Evolutionary conservation across 2,329 filamentous ascomycete species (phyloP).

Genomic region (Hysterium pulicare): DNA sequence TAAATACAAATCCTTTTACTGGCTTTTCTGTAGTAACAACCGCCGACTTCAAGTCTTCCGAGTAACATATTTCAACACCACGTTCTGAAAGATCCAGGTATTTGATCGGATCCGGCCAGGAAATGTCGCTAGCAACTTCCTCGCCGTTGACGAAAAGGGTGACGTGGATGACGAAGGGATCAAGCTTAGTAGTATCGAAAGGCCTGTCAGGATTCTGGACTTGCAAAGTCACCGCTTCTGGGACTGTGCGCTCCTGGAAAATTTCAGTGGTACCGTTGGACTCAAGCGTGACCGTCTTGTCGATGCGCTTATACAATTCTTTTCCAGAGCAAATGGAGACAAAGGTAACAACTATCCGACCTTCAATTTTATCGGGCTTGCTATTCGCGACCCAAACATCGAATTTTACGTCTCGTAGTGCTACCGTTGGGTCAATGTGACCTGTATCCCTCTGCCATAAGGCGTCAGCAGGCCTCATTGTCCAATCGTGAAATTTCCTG

Average conservation of each 20-base stretch:
- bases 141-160: constrained; percentile 9
- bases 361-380: constrained; percentile 5
- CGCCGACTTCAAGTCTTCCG: constrained; percentile 6
- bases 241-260: constrained; percentile 6
- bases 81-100: constrained; percentile 16
- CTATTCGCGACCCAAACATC: constrained; percentile 18
- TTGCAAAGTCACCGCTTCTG: not conserved
- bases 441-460: constrained; percentile 27
- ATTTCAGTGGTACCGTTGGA: constrained; percentile 19
- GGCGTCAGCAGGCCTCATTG: constrained; percentile 22
- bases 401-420: constrained; percentile 18
- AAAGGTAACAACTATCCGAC: constrained; percentile 10
- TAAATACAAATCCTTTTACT: constrained; percentile 20
- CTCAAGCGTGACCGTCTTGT: constrained; percentile 8
- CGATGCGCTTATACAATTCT: constrained; percentile 5
- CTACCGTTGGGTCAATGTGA: constrained; percentile 21
- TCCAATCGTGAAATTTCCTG: constrained; percentile 16
- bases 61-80: constrained; percentile 9
- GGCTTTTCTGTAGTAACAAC: constrained; percentile 12
- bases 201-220: constrained; percentile 8
- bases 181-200: constrained; percentile 9
- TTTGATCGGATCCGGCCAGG: constrained; percentile 23
- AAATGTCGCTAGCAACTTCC: constrained; percentile 12
- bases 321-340: constrained; percentile 14
- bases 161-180: constrained; percentile 17